Conservation (phyloP, 2,329 filamentous ascomycete species). For the Aspergillus ochraceus region DNA sequence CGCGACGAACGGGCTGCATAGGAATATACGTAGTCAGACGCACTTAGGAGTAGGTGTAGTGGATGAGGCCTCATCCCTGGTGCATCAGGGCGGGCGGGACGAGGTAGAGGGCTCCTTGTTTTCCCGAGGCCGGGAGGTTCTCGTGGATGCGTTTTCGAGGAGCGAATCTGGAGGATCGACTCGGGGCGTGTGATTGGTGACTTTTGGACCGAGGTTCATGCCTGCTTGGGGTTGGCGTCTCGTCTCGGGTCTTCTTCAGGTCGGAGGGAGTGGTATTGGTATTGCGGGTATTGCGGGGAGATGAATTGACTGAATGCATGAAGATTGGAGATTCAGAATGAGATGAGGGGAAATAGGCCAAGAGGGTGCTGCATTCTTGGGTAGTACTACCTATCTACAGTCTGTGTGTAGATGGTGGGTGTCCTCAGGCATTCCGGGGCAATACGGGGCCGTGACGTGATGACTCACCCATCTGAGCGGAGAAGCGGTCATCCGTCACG, state of each 20-base stretch:
- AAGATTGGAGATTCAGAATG: too few relatives aligned
- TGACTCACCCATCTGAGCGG: not conserved
- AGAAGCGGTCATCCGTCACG: not conserved
- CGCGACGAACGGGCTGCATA: not conserved
- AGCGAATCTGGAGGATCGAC: not conserved
- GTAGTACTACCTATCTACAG: too few relatives aligned
- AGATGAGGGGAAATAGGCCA: too few relatives aligned
- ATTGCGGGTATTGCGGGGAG: too few relatives aligned
- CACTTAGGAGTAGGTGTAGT: too few relatives aligned
- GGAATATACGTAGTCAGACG: too few relatives aligned
- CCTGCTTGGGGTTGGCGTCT: not conserved
- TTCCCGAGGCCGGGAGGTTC: constrained; percentile 28
- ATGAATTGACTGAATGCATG: too few relatives aligned
- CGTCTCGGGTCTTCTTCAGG: too few relatives aligned
- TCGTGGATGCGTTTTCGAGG: constrained; percentile 15
- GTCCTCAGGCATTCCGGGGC: not conserved
- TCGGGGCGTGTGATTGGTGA: constrained; percentile 10
- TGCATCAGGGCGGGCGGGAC: constrained; percentile 6
- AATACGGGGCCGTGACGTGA: not conserved
- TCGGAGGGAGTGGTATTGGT: too few relatives aligned
- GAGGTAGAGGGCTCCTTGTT: constrained; percentile 20
- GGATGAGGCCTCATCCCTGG: constrained; percentile 5
- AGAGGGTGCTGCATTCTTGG: too few relatives aligned
- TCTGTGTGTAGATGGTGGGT: too few relatives aligned
- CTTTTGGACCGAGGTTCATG: constrained; percentile 9